These are phyloP conservation scores for Daldinia sp. DNA, from an alignment of 2,329 filamentous ascomycete species.

Conservation along the genomic window DNA sequence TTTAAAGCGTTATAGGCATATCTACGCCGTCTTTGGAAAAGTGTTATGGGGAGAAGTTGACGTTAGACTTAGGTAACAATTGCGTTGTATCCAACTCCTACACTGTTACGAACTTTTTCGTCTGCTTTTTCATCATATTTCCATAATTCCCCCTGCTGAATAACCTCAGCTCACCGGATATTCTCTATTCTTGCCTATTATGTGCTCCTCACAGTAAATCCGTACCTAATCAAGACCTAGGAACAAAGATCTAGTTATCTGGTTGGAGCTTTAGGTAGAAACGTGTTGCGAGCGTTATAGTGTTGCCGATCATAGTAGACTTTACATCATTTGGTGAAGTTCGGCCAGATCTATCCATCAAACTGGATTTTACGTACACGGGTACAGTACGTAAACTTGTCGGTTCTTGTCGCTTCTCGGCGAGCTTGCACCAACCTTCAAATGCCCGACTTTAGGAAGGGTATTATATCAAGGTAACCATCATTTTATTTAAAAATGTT, in stretches of 20 bases:
- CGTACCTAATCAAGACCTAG: neutral
- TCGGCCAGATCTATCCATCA: conserved; percentile 16
- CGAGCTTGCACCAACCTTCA: neutral
- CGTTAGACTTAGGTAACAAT: conserved; percentile 25
- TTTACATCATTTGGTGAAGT: conserved; percentile 35
- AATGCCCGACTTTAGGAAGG: too few species aligned
- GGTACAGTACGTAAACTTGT: neutral
- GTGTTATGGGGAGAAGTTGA: conserved; percentile 8
- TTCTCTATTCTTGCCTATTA: neutral
- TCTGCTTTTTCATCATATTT: conserved; percentile 5
- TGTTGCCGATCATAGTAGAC: conserved; percentile 15
- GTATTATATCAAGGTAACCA: too few species aligned
- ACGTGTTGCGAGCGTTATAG: conserved; percentile 10
- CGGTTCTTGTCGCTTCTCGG: neutral
- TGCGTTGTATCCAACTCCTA: conserved; percentile 8
- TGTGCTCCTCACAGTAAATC: neutral
- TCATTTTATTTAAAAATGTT: too few species aligned
- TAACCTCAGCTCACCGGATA: neutral
- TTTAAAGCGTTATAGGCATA: conserved; percentile 1
- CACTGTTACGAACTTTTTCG: conserved; percentile 6
- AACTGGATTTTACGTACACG: conserved; percentile 3
- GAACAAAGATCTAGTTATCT: neutral
- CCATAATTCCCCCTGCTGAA: neutral
- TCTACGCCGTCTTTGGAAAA: neutral
- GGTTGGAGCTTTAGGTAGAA: neutral